Base-by-base conservation (phyloP, 108 stramenopile species). In the Craspedostauros australis region DNA sequence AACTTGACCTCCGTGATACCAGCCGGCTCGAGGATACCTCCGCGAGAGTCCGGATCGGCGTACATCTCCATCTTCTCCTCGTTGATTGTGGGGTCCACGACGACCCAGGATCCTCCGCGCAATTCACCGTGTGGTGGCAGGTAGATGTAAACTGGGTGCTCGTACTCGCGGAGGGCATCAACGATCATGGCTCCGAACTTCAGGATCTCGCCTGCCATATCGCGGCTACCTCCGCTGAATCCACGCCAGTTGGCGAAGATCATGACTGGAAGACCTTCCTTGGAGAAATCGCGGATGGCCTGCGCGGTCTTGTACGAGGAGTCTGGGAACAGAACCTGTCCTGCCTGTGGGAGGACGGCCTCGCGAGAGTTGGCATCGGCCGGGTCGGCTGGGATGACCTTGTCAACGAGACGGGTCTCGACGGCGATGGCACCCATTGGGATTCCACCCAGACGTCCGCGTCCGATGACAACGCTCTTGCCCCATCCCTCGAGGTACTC, bases 231-330 rank as follows among this genome's bases (percentile, higher is more conserved):
- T 42, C 97, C 97, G 62, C 73, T 76, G 76, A 98, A 98, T 50
- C 97, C 97, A 67, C 97, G 89, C 97, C 97, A 98, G 84, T 98
- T 98, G 42, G 97, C 97, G 62, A 98, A 96, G 60, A 98, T 95
- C 84, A 98, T 96, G 27, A 96, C 76, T 5, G 97, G 97, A 54
- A 98, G 84, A 36, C 94, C 94, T 73, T 98, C 97, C 63, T 94
- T 93, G 70, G 82, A 82, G 77, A 98, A 98, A 70, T 98, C 97
- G 22, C 75, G 59, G 50, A 96, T 91, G 29, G 95, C 97, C 67
- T 95, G 94, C 2, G 97, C 97, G 31, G 91, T 93, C 93, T 98
- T 98, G 88, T 89, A 95, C 3, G 94, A 94, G 1, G 93, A 94
- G 77, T 98, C 97, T 9, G 97, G 97, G 93, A 91, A 98, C 51